A percentile compares a stretch with the other conserved stretches of the same genome.
Evolutionary conservation across 2,329 filamentous ascomycete genomes (phyloP).

Genomic region (Curvularia eragrostidis): DNA sequence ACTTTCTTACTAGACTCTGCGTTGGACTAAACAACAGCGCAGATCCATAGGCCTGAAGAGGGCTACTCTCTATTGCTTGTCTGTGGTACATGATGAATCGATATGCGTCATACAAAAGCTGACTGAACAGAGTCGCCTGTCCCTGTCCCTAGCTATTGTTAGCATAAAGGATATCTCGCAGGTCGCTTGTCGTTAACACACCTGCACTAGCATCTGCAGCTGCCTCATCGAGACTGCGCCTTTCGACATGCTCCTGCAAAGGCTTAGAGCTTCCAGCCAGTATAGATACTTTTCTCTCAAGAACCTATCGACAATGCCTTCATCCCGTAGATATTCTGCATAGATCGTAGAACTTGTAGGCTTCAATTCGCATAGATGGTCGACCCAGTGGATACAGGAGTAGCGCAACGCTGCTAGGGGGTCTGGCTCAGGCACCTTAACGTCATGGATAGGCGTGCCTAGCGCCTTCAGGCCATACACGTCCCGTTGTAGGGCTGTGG

Average conservation of each 20-base stretch:
- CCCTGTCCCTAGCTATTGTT: background rate
- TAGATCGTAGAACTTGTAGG: background rate
- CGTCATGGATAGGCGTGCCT: background rate
- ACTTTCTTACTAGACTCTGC: background rate
- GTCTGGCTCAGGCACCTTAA: constrained; percentile 15
- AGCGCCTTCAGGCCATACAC: background rate
- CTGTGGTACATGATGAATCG: background rate
- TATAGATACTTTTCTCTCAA: background rate
- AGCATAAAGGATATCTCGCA: background rate
- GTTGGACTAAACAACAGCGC: background rate
- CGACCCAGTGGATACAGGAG: constrained; percentile 45
- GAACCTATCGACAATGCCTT: background rate
- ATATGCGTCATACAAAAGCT: background rate
- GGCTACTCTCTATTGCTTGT: background rate
- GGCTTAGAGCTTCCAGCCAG: constrained; percentile 23
- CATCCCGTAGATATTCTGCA: background rate
- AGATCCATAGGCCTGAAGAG: background rate
- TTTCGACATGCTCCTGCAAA: constrained; percentile 20
- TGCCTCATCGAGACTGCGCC: constrained; percentile 20
- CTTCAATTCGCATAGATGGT: constrained; percentile 37
- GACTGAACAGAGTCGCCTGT: background rate
- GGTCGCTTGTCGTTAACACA: background rate
- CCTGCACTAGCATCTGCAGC: background rate
- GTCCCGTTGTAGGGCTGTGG: background rate
- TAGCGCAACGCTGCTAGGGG: constrained; percentile 31